Conservation (phyloP, 2,329 filamentous ascomycete species). For the Amphichorda felina region DNA sequence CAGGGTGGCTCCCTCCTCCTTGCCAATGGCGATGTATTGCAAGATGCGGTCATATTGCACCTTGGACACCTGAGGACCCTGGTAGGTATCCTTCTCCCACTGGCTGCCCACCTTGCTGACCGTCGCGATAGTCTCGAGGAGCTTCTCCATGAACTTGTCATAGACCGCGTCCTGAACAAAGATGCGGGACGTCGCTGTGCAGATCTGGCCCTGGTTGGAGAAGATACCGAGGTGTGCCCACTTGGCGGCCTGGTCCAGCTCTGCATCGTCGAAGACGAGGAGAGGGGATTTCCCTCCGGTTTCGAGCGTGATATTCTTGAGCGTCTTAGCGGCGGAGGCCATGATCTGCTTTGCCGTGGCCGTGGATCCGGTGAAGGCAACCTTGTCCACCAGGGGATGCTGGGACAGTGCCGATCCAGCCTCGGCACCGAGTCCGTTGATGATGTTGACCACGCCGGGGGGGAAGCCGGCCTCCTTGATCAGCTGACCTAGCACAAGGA, state of each 20-base stretch:
- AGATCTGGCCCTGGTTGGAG: slow-evolving; percentile 44
- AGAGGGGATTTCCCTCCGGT: slow-evolving; percentile 48
- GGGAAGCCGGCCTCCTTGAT: slow-evolving; percentile 62
- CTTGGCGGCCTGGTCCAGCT: slow-evolving; percentile 50
- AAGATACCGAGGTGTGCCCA: slow-evolving; percentile 22
- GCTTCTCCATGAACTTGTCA: slow-evolving; percentile 45
- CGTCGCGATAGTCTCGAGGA: slow-evolving; percentile 40
- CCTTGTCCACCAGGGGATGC: slow-evolving; percentile 55
- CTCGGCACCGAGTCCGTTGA: slow-evolving; percentile 54
- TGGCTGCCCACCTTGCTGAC: slow-evolving; percentile 17
- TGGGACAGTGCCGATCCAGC: slow-evolving; percentile 52
- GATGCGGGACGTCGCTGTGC: slow-evolving; percentile 42
- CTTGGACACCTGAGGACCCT: slow-evolving; percentile 36
- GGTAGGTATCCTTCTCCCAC: slow-evolving; percentile 15
- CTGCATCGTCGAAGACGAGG: slow-evolving; percentile 45
- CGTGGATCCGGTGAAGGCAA: slow-evolving; percentile 63
- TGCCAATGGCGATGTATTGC: background rate
- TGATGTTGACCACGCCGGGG: slow-evolving; percentile 58
- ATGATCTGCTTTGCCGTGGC: slow-evolving; percentile 55
- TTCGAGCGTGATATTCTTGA: slow-evolving; percentile 47
- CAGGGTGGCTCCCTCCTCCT: slow-evolving; percentile 2
- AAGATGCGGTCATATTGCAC: slow-evolving; percentile 52
- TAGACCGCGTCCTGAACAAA: slow-evolving; percentile 41
- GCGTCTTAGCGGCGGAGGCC: slow-evolving; percentile 47
- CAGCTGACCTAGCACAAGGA: slow-evolving; percentile 47